Evolutionary conservation across 352 stramenopile species (phyloP), one percentile per base, ranked within the genome.

Genomic region (Pythium periplocum): DNA sequence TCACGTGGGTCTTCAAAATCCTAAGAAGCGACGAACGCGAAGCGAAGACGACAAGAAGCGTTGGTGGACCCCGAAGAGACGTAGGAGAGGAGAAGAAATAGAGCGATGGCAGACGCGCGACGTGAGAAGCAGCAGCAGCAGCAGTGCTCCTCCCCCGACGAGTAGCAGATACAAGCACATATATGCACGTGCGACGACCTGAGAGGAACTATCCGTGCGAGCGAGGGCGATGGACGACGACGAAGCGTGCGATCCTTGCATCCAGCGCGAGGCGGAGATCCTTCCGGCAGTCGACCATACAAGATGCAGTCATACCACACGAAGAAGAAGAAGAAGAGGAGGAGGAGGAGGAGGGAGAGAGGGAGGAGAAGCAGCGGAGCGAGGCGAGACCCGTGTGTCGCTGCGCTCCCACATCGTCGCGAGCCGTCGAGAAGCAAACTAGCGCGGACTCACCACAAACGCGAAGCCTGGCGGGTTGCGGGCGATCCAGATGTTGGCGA

Each of bases 1-100:
- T 94, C 83, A 61, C 83, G 81, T 54, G 83, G 83, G 75, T 94
- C 83, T 78, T 94, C 83, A 48, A 92, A 94, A 68, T 94, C 83
- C 83, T 94, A 84, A 53, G 66, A 69, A 72, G 72, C 50, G 68
- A 74, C 63, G 73, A 75, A 55, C 66, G 69, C 64, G 69, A 70
- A 73, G 52, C 67, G 76, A 67, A 69, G 75, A 68, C 36, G 36
- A 59, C 45, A 54, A 62, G 40, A 37, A 56, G 41, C 45, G 62
- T 66, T 66, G 62, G 57, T 66, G 42, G 55, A 52, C 56, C 17
- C 54, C 46, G 52, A 52, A 73, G 51, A 57, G 66, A 73, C 63
- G 66, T 70, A 62, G 69, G 66, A 50, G 63, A 53, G 70, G 69
- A 66, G 64, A 75, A 55, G 64, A 70, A 49, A 41, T 39, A 31